phyloP scores from a whole-genome alignment of 1,284 basidiomycete genomes.

The Pseudozyma thailandica region DNA sequence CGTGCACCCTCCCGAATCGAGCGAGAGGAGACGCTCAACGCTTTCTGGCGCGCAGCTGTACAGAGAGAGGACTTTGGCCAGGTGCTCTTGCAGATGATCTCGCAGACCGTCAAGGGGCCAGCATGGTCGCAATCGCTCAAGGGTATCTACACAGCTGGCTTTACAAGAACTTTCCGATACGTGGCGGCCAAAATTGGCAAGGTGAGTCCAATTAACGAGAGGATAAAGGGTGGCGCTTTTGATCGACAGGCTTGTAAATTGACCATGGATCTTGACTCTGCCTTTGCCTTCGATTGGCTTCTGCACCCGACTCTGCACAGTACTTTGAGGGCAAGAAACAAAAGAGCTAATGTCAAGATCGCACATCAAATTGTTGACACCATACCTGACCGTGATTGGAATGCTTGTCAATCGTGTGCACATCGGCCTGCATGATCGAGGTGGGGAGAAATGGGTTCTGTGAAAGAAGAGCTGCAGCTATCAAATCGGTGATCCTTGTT shows the following conservation, averaged over 20 bases:
- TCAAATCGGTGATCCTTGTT: too few relatives aligned
- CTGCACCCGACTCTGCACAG: too few relatives aligned
- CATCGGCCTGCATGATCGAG: too few relatives aligned
- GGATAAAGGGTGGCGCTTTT: neutral
- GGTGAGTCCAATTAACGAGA: conserved; percentile 26
- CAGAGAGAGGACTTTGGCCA: conserved; percentile 52
- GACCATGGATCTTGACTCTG: too few relatives aligned
- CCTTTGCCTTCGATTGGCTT: too few relatives aligned
- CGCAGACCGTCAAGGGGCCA: conserved; percentile 55
- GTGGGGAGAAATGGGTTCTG: too few relatives aligned
- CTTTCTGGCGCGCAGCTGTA: conserved; percentile 55
- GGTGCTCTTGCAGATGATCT: conserved; percentile 53
- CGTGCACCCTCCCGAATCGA: conserved; percentile 24
- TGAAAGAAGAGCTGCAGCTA: too few relatives aligned
- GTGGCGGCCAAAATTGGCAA: conserved; percentile 64
- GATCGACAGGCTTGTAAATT: too few relatives aligned
- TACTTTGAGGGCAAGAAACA: conserved; percentile 51
- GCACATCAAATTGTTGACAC: neutral
- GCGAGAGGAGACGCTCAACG: conserved; percentile 37
- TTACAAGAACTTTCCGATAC: conserved; percentile 58
- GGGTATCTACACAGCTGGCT: conserved; percentile 65
- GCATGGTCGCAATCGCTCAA: conserved; percentile 64
- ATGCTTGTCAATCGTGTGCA: too few relatives aligned
- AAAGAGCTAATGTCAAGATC: neutral
- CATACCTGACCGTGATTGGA: too few relatives aligned